Evolutionary conservation across 768 basidiomycete species (phyloP), one percentile per base, ranked within the genome.

Genomic region (Clitopilus hobsonii): DNA sequence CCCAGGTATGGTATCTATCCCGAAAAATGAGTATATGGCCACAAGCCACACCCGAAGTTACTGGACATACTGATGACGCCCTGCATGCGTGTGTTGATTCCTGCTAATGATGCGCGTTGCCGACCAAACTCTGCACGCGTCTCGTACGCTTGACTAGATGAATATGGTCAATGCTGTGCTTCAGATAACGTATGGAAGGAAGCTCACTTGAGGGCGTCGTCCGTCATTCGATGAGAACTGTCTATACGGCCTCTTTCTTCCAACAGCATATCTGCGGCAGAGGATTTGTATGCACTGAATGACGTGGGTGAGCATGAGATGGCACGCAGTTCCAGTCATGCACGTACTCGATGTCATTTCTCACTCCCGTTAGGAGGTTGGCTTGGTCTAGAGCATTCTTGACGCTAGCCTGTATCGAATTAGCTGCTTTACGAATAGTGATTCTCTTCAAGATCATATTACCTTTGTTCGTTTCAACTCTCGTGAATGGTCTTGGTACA

Each of bases 311-410:
- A 50, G 28, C 32, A 26, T 45, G 14, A 18, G 16, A 16, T 20
- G 24, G 13, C 18, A 22, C 32, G 22, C 38, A 54, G 38, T 18
- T 10, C 8, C 11, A 10, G 36, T 26, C 55, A 16, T 55, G 38
- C 26, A 70, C 86, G 45, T 62, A 96, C 95, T 94, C 93, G 60
- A 98, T 98, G 63, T 99, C 97, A 61, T 95, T 94, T 59, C 95
- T 81, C 3, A 98, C 95, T 6, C 92, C 93, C 45, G 82, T 86
- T 20, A 99, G 79, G 14, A 99, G 73, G 66, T 92, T 96, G 1
- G 87, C 89, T 65, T 93, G 85, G 63, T 95, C 89, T 45, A 95
- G 70, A 0, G 93, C 92, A 54, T 84, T 78, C 62, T 92, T 82
- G 20, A 94, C 84, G 67, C 91, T 95, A 20, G 80, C 74, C 94